Percentiles rank a stretch among this genome's conserved stretches.
phyloP scores from a whole-genome alignment of 768 basidiomycete species.

The Lepiota brunneoincarnata region DNA sequence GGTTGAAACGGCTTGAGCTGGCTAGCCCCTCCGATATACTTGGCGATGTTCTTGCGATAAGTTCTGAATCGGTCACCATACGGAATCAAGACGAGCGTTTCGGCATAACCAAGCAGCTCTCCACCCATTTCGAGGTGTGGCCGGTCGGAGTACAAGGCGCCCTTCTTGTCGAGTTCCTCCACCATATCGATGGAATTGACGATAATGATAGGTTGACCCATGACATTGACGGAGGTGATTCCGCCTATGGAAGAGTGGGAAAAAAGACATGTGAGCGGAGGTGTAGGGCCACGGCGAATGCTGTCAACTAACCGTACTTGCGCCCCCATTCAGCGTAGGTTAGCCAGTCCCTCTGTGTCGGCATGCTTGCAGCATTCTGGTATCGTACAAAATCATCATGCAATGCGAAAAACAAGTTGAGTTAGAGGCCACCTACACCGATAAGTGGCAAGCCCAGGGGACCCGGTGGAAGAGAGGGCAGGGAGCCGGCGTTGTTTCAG shows the following conservation, averaged over 20 bases:
- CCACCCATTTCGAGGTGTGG: slow-evolving; percentile 50
- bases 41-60: slow-evolving; percentile 43
- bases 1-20: slow-evolving; percentile 28
- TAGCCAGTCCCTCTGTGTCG: slow-evolving; percentile 41
- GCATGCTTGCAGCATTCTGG: slow-evolving; percentile 49
- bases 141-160: slow-evolving; percentile 45
- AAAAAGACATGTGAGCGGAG: background rate
- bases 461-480: slow-evolving; percentile 34
- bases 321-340: slow-evolving; percentile 49
- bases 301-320: slow-evolving; percentile 42
- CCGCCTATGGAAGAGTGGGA: slow-evolving; percentile 25
- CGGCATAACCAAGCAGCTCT: slow-evolving; percentile 45
- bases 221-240: slow-evolving; percentile 33
- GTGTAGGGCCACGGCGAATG: background rate
- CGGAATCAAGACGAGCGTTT: slow-evolving; percentile 42
- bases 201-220: slow-evolving; percentile 47
- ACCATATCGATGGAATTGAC: slow-evolving; percentile 41
- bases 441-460: slow-evolving; percentile 39
- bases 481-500: slow-evolving; percentile 20
- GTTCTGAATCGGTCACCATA: slow-evolving; percentile 42
- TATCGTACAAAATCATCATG: background rate
- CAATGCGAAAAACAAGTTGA: background rate
- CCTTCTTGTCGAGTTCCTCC: slow-evolving; percentile 47
- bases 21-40: slow-evolving; percentile 33
- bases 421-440: slow-evolving; percentile 28